Evolutionary conservation across 2,329 filamentous ascomycete species (phyloP).

Genomic region (Aspergillus puulaauensis): DNA sequence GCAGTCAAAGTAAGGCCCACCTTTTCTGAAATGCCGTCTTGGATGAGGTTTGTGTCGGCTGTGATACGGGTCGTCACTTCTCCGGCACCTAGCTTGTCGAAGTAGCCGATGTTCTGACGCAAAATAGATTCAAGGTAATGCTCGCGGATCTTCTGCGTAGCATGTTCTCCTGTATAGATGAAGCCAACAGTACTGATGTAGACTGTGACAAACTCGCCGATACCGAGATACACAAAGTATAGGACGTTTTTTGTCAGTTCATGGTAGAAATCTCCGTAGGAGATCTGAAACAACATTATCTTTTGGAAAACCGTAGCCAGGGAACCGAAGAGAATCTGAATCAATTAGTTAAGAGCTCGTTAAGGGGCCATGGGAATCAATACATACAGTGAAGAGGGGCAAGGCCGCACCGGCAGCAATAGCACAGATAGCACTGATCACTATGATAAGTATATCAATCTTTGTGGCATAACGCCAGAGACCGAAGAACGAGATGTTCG

Average conservation of each 20-base stretch:
- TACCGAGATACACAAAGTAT: conserved; percentile 82
- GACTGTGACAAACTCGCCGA: conserved; percentile 74
- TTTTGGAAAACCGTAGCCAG: conserved; percentile 70
- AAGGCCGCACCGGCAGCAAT: conserved; percentile 73
- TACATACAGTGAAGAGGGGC: conserved; percentile 71
- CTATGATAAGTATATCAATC: conserved; percentile 64
- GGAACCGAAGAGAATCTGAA: conserved; percentile 67
- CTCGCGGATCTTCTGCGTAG: conserved; percentile 74
- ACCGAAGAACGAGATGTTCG: conserved; percentile 63
- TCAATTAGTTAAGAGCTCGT: conserved; percentile 5
- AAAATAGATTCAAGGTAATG: conserved; percentile 82
- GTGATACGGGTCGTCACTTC: conserved; percentile 95
- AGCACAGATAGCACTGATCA: conserved; percentile 61
- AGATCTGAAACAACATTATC: conserved; percentile 55
- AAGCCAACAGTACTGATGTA: conserved; percentile 85
- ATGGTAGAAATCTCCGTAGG: conserved; percentile 57
- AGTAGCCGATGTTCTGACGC: conserved; percentile 87
- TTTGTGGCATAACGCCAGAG: conserved; percentile 70
- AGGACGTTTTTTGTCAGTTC: conserved; percentile 66
- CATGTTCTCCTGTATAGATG: conserved; percentile 81
- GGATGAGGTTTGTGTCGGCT: conserved; percentile 87
- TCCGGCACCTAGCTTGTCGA: conserved; percentile 87
- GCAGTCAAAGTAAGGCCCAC: conserved; percentile 74
- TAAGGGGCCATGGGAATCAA: background rate
- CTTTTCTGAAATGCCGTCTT: conserved; percentile 92